Conservation (phyloP, 768 basidiomycete species). For the Cystofilobasidium capitatum region DNA sequence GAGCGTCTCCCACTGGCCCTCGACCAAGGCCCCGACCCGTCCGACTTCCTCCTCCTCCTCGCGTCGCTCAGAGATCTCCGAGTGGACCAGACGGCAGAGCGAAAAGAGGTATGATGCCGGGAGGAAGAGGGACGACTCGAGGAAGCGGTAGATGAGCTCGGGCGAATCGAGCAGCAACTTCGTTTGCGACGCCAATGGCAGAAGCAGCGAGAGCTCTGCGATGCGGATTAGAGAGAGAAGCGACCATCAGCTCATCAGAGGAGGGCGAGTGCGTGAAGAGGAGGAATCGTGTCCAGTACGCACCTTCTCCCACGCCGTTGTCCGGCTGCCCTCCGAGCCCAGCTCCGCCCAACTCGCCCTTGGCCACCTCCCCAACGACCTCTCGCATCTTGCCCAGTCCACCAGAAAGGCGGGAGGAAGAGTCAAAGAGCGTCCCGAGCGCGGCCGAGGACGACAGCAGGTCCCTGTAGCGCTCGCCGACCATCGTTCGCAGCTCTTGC, state of each 20-base stretch:
- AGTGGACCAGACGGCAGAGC: conserved; percentile 22
- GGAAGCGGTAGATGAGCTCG: conserved; percentile 25
- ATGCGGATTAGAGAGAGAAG: not conserved
- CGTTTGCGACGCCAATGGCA: conserved; percentile 20
- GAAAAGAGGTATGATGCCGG: conserved; percentile 22
- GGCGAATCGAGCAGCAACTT: conserved; percentile 26
- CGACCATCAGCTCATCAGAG: not conserved
- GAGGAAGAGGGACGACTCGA: conserved; percentile 22
- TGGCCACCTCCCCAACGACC: conserved; percentile 13
- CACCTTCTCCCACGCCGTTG: conserved; percentile 16
- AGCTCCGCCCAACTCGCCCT: not conserved
- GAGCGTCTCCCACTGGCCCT: conserved; percentile 78
- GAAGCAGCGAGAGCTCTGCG: conserved; percentile 19
- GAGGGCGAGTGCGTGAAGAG: not conserved
- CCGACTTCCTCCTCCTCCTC: not conserved
- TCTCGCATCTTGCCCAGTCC: conserved; percentile 22
- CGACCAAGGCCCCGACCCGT: not conserved
- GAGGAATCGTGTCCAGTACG: not conserved
- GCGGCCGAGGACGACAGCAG: conserved; percentile 25
- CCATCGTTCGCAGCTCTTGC: conserved; percentile 25
- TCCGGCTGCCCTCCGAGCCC: conserved; percentile 17
- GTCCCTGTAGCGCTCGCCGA: conserved; percentile 26
- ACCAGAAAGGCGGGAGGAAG: conserved; percentile 15
- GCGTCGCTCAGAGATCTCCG: not conserved
- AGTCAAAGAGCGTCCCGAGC: conserved; percentile 21